Conservation (phyloP, 2,329 filamentous ascomycete species). For the Myriosclerotinia scirpicola region DNA sequence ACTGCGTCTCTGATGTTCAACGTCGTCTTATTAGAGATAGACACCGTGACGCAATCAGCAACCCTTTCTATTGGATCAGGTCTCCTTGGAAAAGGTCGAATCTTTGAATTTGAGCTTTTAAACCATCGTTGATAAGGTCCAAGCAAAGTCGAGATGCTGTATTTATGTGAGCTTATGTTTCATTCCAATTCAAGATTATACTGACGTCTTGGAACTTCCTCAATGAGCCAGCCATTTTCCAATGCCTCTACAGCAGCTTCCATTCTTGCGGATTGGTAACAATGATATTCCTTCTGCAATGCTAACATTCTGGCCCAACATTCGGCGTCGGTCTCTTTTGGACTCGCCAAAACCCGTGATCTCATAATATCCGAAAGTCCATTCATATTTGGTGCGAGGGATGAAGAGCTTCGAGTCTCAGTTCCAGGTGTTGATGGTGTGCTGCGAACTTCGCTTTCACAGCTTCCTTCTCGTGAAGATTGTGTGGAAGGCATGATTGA, state of each 20-base stretch:
- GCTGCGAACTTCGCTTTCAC: constrained; percentile 25
- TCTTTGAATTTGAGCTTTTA: constrained; percentile 33
- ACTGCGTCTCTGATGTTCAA: neutral
- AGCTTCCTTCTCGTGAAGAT: constrained; percentile 23
- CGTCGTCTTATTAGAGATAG: neutral
- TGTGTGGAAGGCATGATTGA: constrained; percentile 18
- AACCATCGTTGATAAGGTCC: constrained; percentile 39
- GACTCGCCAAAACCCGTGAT: constrained; percentile 21
- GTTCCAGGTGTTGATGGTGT: constrained; percentile 23
- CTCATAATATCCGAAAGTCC: constrained; percentile 21
- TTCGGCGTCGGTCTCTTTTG: constrained; percentile 31
- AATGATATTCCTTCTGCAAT: constrained; percentile 38
- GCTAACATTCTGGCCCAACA: constrained; percentile 38
- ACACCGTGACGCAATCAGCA: neutral
- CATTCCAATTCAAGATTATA: constrained; percentile 9
- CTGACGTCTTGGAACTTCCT: constrained; percentile 37
- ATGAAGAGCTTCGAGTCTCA: constrained; percentile 19
- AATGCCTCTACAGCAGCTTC: constrained; percentile 39
- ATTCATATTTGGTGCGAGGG: constrained; percentile 23
- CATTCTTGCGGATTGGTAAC: constrained; percentile 39
- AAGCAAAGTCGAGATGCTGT: constrained; percentile 39
- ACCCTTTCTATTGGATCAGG: neutral
- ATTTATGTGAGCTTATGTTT: constrained; percentile 10
- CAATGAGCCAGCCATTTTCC: constrained; percentile 32
- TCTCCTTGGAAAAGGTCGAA: constrained; percentile 6